These are phyloP conservation scores for Melaleuca quinquenervia DNA, from an alignment of 345 rosid species.

Conservation along the genomic window DNA sequence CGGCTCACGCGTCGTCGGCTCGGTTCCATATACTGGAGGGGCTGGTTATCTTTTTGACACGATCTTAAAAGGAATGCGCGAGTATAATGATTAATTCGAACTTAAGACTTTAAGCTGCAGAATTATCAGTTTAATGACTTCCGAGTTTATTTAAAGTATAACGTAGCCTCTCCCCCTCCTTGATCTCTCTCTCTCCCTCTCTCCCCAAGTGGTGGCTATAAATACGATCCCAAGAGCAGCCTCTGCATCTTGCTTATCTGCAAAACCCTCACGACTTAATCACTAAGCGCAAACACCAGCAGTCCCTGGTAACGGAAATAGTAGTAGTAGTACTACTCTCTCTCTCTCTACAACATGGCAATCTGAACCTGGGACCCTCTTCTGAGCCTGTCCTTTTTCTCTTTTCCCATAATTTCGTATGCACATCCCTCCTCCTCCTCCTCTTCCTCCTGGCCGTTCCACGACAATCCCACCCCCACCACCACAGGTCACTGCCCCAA, in stretches of 20 bases:
- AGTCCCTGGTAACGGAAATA: neutral
- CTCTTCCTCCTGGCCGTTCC: neutral
- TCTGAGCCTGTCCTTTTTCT: neutral
- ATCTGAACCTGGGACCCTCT: neutral
- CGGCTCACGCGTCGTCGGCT: too few relatives aligned
- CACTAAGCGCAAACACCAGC: neutral
- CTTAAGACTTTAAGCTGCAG: too few relatives aligned
- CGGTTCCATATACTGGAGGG: neutral
- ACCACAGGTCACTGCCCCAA: neutral
- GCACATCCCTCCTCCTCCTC: neutral
- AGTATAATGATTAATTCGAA: too few relatives aligned
- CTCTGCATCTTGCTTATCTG: neutral
- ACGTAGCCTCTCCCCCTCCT: neutral
- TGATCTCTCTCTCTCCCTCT: neutral
- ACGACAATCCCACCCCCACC: conserved; percentile 6
- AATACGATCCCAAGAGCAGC: neutral
- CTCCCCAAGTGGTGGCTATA: neutral
- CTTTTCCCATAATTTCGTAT: neutral
- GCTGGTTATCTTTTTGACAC: too few relatives aligned
- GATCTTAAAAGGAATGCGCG: too few relatives aligned
- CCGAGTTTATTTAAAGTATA: neutral
- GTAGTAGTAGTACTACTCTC: neutral
- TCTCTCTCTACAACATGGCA: neutral
- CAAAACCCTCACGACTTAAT: neutral
- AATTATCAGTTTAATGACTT: neutral